Evolutionary conservation across 2,329 filamentous ascomycete species (phyloP), one percentile per base, ranked within the genome.

Genomic region (Endothia cerciana): DNA sequence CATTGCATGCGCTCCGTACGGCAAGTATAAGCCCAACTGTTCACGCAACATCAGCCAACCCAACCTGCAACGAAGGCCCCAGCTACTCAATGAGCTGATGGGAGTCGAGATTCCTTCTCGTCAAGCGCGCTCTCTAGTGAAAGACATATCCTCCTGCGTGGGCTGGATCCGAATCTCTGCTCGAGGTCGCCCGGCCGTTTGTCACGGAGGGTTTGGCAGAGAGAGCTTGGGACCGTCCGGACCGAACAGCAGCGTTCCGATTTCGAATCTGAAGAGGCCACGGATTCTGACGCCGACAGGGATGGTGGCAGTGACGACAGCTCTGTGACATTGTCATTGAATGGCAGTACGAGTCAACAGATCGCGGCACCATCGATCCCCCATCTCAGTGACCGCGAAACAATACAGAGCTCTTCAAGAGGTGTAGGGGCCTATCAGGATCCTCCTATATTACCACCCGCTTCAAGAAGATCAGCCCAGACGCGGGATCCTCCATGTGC

Each of bases 1-100:
- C 53, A 47, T 64, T 30, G 62, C 53, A 22, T 30, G 51, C 33
- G 53, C 53, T 30, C 62, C 62, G 2, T 49, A 49, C 33, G 62
- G 19, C 33, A 15, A 51, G 4, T 30, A 64, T 41, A 10, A 28
- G 2, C 62, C 62, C 17, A 4, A 59, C 30, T 64, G 62, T 22
- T 64, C 53, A 38, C 41, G 43, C 1, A 3, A 1, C 43, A n/a
- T 64, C 41, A 64, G 41, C 33, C 19, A 13, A 33, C 2, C 19
- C 33, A 49, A 51, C 22, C 6, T 38, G 25, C 8, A 5, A 17
- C 28, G 19, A 33, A 53, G 30, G 11, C 6, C 30, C 3, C 8
- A 2, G 25, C 36, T 59, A 1, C 30, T 64, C 19, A 19, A 8
- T 19, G 53, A 38, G 15, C 22, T 64, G 41, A 19, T 64, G 55